Base-by-base conservation (phyloP, 768 basidiomycete genomes). In the Gloeopeniophorella convolvens region DNA sequence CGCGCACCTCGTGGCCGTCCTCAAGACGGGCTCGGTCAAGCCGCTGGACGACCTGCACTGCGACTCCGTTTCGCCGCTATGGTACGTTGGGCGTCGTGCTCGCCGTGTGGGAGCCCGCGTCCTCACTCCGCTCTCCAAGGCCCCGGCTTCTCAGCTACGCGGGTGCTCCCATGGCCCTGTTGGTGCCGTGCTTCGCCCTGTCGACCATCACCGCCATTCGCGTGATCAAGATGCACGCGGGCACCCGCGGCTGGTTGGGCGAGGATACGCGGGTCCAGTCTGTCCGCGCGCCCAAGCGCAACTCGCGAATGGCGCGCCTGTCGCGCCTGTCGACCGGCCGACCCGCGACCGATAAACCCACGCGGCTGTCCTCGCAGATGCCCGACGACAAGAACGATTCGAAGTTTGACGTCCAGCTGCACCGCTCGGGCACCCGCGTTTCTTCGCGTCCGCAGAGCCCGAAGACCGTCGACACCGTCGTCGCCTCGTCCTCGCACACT, bases 81-180 rank as follows among this genome's bases (percentile, higher is more conserved):
- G 83, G 83, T 84, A 58, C 39, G 75, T 59, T 26, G 39, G 21
- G 26, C 24, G 24, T 48, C 18, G 5, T 30, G 24, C 28, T 21
- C 35, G 6, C 33, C 2, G 13, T 13, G 13, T 33, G 2, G 40
- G 23, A 28, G 7, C 23, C 36, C 51, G 3, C 41, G 21, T 28
- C 16, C 44, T 32, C 18, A 26, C 5, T 58, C 36, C 40, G 8
- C 43, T 34, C 47, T 39, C 20, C 2, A 46, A 85, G 83, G 83
- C 71, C 77, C 26, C 78, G 83, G 37, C 72, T 84, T 48, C 56
- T 82, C n/a, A 76, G 78, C 32, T 84, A 83, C 57, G 75, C 81
- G 11, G 83, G 81, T 6, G 60, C 72, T 6, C 73, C 82, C 0
- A 68, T 81, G 49, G 46, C 78, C 35, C 62, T 78, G 9, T 65